phyloP scores from a whole-genome alignment of 208 protist species.

The Borovskyia barvae region DNA sequence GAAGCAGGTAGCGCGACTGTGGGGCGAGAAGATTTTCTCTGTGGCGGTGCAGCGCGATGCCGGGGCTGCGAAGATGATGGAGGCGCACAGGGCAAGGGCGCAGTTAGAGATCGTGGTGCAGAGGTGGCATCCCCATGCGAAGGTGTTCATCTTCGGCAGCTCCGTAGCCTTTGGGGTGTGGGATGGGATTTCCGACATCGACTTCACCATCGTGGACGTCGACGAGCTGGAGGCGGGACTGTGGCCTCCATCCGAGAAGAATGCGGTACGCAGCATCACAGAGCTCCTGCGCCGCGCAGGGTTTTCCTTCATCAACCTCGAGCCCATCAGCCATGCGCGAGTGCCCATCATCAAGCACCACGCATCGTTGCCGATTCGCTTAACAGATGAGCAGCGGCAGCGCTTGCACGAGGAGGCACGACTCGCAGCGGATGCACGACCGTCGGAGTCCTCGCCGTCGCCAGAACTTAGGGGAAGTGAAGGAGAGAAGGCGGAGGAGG shows the following conservation, averaged over 20 bases:
- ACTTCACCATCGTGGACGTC: slow-evolving; percentile 89
- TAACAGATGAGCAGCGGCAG: slow-evolving; percentile 21
- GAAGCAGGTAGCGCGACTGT: slow-evolving; percentile 23
- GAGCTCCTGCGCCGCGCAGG: slow-evolving; percentile 81
- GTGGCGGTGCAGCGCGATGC: slow-evolving; percentile 73
- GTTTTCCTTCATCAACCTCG: slow-evolving; percentile 82
- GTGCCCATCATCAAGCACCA: slow-evolving; percentile 92
- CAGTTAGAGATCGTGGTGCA: slow-evolving; percentile 81
- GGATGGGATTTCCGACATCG: slow-evolving; percentile 87
- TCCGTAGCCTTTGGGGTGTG: slow-evolving; percentile 82
- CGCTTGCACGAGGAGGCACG: slow-evolving; percentile 9
- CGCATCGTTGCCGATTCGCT: slow-evolving; percentile 68
- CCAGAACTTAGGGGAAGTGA: not conserved
- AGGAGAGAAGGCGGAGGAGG: not conserved
- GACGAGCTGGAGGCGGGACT: slow-evolving; percentile 47
- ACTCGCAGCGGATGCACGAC: not conserved
- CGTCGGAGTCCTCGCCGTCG: not conserved
- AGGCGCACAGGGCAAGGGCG: slow-evolving; percentile 74
- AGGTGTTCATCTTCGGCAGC: slow-evolving; percentile 86
- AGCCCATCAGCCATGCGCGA: slow-evolving; percentile 81
- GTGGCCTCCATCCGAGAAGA: slow-evolving; percentile 80
- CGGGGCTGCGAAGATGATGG: slow-evolving; percentile 66
- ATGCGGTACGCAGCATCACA: slow-evolving; percentile 81
- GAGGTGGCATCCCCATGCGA: slow-evolving; percentile 68
- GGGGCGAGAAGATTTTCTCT: slow-evolving; percentile 54